These are phyloP conservation scores for Teratosphaeria pseudoeucalypti DNA, from an alignment of 2,329 filamentous ascomycete genomes.

Conservation along the genomic window DNA sequence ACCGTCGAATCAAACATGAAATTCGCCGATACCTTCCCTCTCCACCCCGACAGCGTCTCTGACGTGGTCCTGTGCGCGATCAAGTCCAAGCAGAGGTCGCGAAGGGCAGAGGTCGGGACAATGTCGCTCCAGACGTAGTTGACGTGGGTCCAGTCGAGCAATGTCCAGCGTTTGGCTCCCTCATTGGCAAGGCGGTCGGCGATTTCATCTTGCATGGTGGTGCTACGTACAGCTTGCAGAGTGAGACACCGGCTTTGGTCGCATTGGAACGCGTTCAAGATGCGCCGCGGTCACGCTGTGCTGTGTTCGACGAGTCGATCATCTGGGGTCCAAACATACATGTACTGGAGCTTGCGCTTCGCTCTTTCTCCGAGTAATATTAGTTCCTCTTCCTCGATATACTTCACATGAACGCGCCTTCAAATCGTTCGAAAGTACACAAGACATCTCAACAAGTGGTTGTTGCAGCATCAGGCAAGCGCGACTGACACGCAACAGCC, in stretches of 20 bases:
- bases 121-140: not conserved
- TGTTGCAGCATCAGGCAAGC: not conserved
- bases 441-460: not conserved
- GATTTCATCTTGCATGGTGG: not conserved
- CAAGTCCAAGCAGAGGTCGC: not conserved
- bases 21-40: not conserved
- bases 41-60: not conserved
- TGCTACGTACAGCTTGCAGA: not conserved
- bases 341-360: too few species aligned
- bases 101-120: not conserved
- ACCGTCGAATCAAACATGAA: not conserved
- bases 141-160: not conserved
- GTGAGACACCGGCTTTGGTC: not conserved
- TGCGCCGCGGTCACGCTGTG: not conserved
- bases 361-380: too few species aligned
- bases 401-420: too few species aligned
- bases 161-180: not conserved
- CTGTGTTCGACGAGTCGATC: not conserved
- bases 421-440: too few species aligned
- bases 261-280: not conserved
- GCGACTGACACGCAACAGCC: not conserved
- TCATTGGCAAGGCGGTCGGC: not conserved
- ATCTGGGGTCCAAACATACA: not conserved
- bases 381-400: too few species aligned
- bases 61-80: not conserved